Evolutionary conservation across 2,329 filamentous ascomycete genomes (phyloP).

Genomic region (Fusarium pseudograminearum): DNA sequence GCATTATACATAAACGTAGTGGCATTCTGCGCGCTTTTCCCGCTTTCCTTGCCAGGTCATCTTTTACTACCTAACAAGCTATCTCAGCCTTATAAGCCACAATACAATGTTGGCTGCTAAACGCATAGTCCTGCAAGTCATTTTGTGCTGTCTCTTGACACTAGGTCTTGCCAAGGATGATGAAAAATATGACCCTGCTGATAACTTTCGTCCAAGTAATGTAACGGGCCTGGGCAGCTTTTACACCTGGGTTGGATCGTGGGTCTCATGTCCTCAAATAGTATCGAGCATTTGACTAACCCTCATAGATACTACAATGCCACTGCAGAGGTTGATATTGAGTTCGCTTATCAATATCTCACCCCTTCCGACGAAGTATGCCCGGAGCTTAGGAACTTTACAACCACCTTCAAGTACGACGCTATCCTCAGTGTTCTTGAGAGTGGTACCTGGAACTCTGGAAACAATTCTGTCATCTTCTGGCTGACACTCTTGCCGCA

Average conservation of each 20-base stretch:
- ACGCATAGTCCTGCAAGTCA: neutral
- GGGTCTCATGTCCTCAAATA: neutral
- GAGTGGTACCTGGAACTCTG: constrained; percentile 4
- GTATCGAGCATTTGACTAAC: neutral
- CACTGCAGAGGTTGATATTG: constrained; percentile 4
- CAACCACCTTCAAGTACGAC: neutral
- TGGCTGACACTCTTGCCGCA: constrained; percentile 8
- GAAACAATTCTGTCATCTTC: constrained; percentile 3
- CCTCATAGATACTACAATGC: constrained; percentile 13
- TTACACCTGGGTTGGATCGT: constrained; percentile 21
- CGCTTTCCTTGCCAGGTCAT: neutral
- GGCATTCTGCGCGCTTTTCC: neutral
- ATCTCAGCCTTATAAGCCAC: neutral
- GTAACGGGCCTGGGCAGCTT: neutral
- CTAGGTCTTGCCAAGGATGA: neutral
- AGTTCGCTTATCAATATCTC: neutral
- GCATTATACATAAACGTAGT: neutral
- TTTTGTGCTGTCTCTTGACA: neutral
- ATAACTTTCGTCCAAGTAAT: constrained; percentile 1
- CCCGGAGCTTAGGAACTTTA: constrained; percentile 1
- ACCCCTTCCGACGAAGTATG: neutral
- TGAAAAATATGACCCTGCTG: neutral
- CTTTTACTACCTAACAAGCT: neutral
- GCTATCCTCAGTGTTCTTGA: constrained; percentile 8
- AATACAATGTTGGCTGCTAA: neutral